Evolutionary conservation across 2,329 filamentous ascomycete species (phyloP), one percentile per base, ranked within the genome.

Genomic region (Colletotrichum acutatum): DNA sequence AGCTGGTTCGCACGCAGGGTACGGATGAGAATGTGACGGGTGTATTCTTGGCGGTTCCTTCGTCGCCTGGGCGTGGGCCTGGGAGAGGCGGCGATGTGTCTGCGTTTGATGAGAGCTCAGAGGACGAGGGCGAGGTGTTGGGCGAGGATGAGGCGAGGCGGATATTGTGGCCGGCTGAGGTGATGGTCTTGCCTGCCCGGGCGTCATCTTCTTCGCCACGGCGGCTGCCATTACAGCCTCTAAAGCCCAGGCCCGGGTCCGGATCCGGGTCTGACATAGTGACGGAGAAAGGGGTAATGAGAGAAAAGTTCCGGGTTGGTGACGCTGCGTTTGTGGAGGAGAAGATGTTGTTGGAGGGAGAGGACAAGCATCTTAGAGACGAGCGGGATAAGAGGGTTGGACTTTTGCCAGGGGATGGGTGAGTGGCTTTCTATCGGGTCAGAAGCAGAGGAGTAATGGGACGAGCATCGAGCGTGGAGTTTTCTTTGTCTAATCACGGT

Each of bases 301-400:
- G 82, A 4, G 84, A 86, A 58, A 86, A 86, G 69, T 86, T 84
- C 52, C 78, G 82, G 1, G 73, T 77, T 0, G 80, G 80, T 0
- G 85, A 86, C 56, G 76, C 80, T 0, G 78, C 79, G 0, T 80
- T 83, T 28, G 68, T 82, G 0, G 84, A 86, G 69, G 82, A 83
- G 16, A 86, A 86, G 76, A 82, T 79, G 19, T 77, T 85, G 11
- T 76, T 82, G 0, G 76, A 77, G 1, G 76, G 78, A 0, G 81
- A 81, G 0, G 81, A 83, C 4, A 83, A 83, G 64, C 80, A 82
- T 34, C 68, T 84, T 1, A 71, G 78, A n/a, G 78, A 78, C 54
- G 81, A 83, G 26, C 79, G 78, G 9, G 82, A 82, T 46, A 49
- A 24, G 34, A 71, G 61, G 19, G 30, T 73, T 7, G 67, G 71